Percentiles rank a stretch among this genome's conserved stretches.
These are phyloP conservation scores for Colletotrichum higginsianum DNA, from an alignment of 2,329 filamentous ascomycete species.

Conservation along the genomic window DNA sequence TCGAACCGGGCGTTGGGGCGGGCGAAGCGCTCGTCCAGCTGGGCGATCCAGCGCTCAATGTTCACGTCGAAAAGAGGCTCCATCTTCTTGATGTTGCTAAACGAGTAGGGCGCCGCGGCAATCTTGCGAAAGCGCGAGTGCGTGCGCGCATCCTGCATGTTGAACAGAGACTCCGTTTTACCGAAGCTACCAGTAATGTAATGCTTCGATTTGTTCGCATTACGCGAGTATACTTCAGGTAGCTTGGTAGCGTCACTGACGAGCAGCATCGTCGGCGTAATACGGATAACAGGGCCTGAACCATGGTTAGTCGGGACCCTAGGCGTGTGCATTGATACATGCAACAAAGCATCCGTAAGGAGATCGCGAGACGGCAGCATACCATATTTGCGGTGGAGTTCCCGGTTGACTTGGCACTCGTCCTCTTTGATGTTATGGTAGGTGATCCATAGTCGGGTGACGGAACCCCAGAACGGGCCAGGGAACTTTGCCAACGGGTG, in stretches of 20 bases:
- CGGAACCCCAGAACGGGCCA: constrained; percentile 68
- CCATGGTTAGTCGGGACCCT: neutral
- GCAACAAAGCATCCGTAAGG: neutral
- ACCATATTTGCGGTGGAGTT: constrained; percentile 65
- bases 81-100: constrained; percentile 71
- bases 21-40: constrained; percentile 63
- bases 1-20: constrained; percentile 63
- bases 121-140: constrained; percentile 69
- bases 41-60: constrained; percentile 65
- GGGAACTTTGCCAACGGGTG: constrained; percentile 67
- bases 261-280: constrained; percentile 67
- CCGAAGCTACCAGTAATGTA: constrained; percentile 73
- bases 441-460: constrained; percentile 68
- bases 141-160: constrained; percentile 66
- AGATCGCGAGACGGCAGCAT: constrained; percentile 17
- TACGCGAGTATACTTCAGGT: constrained; percentile 68
- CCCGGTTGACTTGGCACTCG: constrained; percentile 58
- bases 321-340: neutral
- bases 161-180: constrained; percentile 69
- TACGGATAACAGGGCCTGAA: constrained; percentile 66
- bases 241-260: constrained; percentile 68
- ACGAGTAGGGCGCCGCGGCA: constrained; percentile 68
- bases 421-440: constrained; percentile 65
- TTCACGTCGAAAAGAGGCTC: constrained; percentile 68
- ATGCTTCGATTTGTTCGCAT: constrained; percentile 70